These are phyloP conservation scores for Sclerotinia sclerotiorum DNA, from an alignment of 2,329 filamentous ascomycete species.

Conservation along the genomic window DNA sequence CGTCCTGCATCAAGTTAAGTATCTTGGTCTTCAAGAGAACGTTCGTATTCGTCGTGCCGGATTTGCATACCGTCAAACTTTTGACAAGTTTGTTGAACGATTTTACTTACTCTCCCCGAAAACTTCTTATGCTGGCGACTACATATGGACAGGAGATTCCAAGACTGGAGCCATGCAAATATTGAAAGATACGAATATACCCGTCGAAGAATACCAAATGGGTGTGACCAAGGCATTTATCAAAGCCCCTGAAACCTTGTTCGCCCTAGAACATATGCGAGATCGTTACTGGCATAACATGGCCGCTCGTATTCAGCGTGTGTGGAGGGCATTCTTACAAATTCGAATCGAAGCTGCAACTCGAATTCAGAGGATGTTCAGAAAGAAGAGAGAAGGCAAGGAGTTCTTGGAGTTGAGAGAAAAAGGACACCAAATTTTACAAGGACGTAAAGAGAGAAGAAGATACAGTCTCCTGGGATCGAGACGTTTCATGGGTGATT, in stretches of 20 bases:
- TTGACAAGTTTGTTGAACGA: slow-evolving; percentile 96
- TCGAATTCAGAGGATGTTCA: slow-evolving; percentile 92
- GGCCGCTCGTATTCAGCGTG: slow-evolving; percentile 94
- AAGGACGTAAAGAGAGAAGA: slow-evolving; percentile 84
- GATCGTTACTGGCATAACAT: slow-evolving; percentile 99
- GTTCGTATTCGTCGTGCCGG: slow-evolving; percentile 94
- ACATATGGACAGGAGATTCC: slow-evolving; percentile 89
- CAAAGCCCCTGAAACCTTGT: slow-evolving; percentile 95
- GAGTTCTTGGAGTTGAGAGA: slow-evolving; percentile 88
- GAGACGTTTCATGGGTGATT: slow-evolving; percentile 90
- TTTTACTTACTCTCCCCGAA: slow-evolving; percentile 95
- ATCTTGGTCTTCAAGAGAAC: slow-evolving; percentile 98
- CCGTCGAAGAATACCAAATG: slow-evolving; percentile 93
- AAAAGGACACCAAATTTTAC: slow-evolving; percentile 78
- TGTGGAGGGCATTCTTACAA: slow-evolving; percentile 93
- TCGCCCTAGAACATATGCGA: slow-evolving; percentile 95
- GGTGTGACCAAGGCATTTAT: slow-evolving; percentile 97
- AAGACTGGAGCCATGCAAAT: slow-evolving; percentile 89
- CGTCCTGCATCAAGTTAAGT: slow-evolving; percentile 97
- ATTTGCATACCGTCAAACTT: slow-evolving; percentile 95
- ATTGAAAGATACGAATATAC: slow-evolving; percentile 93
- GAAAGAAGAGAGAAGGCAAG: slow-evolving; percentile 85
- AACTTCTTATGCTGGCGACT: slow-evolving; percentile 94
- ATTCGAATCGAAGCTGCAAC: slow-evolving; percentile 92
- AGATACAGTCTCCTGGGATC: slow-evolving; percentile 90